Evolutionary conservation across 805 yeast genomes (phyloP).

Genomic region (Suhomyces sp.): DNA sequence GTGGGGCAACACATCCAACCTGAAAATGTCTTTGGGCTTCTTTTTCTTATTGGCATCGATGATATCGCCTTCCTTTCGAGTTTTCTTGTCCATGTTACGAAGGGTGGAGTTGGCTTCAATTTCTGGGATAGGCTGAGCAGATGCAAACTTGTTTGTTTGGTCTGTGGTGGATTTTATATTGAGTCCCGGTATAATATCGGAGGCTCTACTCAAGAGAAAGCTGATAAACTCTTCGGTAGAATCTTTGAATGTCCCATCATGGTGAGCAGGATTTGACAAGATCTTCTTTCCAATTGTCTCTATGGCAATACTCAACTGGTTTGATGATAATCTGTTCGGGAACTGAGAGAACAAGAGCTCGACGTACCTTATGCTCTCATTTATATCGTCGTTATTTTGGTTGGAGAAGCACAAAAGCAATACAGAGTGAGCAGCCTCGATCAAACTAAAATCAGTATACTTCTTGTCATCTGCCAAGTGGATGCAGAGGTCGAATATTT

Average conservation of each 20-base stretch:
- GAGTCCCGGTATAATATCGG: slow-evolving; percentile 31
- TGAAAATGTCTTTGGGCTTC: slow-evolving; percentile 29
- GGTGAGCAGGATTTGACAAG: slow-evolving; percentile 22
- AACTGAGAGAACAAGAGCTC: slow-evolving; percentile 50
- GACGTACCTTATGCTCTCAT: slow-evolving; percentile 37
- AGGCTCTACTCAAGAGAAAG: slow-evolving; percentile 40
- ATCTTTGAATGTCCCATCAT: slow-evolving; percentile 4
- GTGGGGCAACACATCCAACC: slow-evolving; percentile 13
- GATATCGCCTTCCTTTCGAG: slow-evolving; percentile 18
- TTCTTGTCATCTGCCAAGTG: slow-evolving; percentile 25
- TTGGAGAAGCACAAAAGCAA: slow-evolving; percentile 35
- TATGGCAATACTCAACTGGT: slow-evolving; percentile 56
- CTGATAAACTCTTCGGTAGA: slow-evolving; percentile 39
- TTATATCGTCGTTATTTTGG: slow-evolving; percentile 13
- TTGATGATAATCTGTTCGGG: slow-evolving; percentile 51
- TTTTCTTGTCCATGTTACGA: slow-evolving; percentile 22
- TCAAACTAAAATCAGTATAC: slow-evolving; percentile 24
- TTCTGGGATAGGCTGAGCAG: slow-evolving; percentile 40
- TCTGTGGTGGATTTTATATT: slow-evolving; percentile 11
- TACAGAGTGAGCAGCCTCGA: slow-evolving; percentile 68
- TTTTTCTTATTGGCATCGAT: slow-evolving; percentile 27
- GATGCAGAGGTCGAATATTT: slow-evolving; percentile 30
- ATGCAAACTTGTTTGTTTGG: slow-evolving; percentile 17
- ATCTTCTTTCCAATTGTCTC: slow-evolving; percentile 49
- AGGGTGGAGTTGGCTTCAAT: slow-evolving; percentile 36